These are phyloP conservation scores for Clavariopsis aquatica DNA, from an alignment of 495 filamentous ascomycete genomes.

Conservation along the genomic window DNA sequence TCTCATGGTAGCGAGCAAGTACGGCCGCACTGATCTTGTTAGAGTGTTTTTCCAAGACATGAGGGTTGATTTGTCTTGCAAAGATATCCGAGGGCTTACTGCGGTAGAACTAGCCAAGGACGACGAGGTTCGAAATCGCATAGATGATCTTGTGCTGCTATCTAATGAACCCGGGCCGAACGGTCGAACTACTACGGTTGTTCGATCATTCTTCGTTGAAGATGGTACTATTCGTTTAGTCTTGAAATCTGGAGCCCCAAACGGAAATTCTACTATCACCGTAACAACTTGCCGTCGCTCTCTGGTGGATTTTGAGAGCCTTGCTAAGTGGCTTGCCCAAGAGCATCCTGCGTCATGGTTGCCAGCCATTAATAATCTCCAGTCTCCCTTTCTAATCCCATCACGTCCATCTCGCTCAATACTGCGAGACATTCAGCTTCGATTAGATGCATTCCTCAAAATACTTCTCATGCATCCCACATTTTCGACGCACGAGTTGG, in stretches of 20 bases:
- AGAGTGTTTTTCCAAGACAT: conserved; percentile 82
- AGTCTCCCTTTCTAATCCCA: conserved; percentile 88
- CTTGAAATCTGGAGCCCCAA: conserved; percentile 85
- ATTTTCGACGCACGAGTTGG: conserved; percentile 93
- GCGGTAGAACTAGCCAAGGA: conserved; percentile 98
- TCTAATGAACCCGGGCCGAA: conserved; percentile 69
- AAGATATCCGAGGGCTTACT: conserved; percentile 85
- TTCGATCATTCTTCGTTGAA: conserved; percentile 97
- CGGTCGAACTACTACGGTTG: conserved; percentile 85
- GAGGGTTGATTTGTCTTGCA: conserved; percentile 79
- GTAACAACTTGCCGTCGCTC: conserved; percentile 94
- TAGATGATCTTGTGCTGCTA: conserved; percentile 89
- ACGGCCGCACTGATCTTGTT: conserved; percentile 91
- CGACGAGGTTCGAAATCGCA: conserved; percentile 92
- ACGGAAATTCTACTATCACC: conserved; percentile 67
- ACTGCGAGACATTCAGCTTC: conserved; percentile 82
- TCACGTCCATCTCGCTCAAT: conserved; percentile 86
- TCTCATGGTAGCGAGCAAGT: conserved; percentile 99
- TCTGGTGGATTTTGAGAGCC: conserved; percentile 84
- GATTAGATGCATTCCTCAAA: conserved; percentile 82
- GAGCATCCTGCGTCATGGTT: conserved; percentile 97
- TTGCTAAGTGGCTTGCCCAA: conserved; percentile 80
- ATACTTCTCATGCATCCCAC: conserved; percentile 86
- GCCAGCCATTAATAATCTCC: conserved; percentile 72
- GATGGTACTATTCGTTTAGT: conserved; percentile 92